Percentiles rank a stretch among this genome's conserved stretches.
phyloP scores from a whole-genome alignment of 2,329 filamentous ascomycete genomes.

The Reticulascus tulasneorum region DNA sequence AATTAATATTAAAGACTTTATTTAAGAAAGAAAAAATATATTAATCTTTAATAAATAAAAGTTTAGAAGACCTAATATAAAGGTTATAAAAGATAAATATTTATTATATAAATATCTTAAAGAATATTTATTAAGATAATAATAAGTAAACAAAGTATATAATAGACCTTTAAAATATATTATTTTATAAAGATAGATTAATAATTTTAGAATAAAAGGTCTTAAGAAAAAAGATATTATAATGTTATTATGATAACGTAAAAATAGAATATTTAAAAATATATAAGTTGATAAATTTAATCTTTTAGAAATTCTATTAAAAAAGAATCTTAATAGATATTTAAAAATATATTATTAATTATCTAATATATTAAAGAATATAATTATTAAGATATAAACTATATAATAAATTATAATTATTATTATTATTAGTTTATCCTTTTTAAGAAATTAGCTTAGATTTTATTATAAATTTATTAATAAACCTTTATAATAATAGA shows the following conservation, averaged over 20 bases:
- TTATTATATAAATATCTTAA: not conserved
- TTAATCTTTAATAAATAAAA: not conserved
- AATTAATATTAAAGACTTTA: not conserved
- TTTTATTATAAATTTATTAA: not conserved
- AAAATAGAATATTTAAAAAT: not conserved
- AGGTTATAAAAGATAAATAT: no score
- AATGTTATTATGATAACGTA: not conserved
- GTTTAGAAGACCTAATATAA: no score
- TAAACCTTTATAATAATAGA: not conserved
- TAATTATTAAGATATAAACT: not conserved
- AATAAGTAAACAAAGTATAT: not conserved
- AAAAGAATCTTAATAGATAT: not conserved
- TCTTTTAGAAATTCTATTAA: no score
- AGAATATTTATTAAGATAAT: not conserved
- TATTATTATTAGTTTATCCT: not conserved
- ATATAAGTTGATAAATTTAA: no score
- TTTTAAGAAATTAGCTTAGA: not conserved
- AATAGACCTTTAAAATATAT: not conserved
- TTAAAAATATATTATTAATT: not conserved
- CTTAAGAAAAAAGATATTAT: not conserved
- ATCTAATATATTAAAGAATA: not conserved
- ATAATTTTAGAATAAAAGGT: not conserved
- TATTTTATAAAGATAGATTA: not conserved
- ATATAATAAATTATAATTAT: not conserved
- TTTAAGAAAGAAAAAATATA: not conserved